Percentiles rank a stretch among this genome's conserved stretches.
phyloP scores from a whole-genome alignment of 129 eudicot genomes.

The Silybum marianum region DNA sequence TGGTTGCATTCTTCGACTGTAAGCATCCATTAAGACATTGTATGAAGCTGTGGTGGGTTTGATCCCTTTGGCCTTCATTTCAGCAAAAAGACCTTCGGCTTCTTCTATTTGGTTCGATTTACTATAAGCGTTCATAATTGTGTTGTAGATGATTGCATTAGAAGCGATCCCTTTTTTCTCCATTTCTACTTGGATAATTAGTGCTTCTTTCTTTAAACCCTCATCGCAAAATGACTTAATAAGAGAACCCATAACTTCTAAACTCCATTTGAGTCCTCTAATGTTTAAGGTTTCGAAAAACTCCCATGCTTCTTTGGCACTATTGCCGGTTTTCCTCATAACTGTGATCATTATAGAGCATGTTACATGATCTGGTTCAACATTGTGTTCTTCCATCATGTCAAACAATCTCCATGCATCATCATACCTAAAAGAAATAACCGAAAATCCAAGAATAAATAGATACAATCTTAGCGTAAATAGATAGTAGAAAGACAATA shows the following conservation, averaged over 20 bases:
- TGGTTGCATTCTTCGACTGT: slow-evolving; percentile 90
- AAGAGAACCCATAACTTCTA: slow-evolving; percentile 78
- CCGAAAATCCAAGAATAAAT: not conserved
- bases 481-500: no score
- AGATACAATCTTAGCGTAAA: not conserved
- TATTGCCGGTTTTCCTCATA: slow-evolving; percentile 72
- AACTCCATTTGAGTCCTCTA: slow-evolving; percentile 79
- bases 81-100: slow-evolving; percentile 90
- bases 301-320: slow-evolving; percentile 89
- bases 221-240: slow-evolving; percentile 85
- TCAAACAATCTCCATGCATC: slow-evolving; percentile 84
- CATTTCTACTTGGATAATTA: slow-evolving; percentile 82
- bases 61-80: slow-evolving; percentile 77
- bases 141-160: slow-evolving; percentile 72
- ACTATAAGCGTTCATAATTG: slow-evolving; percentile 80
- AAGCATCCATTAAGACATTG: slow-evolving; percentile 85
- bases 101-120: slow-evolving; percentile 83
- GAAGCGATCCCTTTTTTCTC: slow-evolving; percentile 90
- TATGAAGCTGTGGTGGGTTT: slow-evolving; percentile 71
- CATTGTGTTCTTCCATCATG: slow-evolving; percentile 54
- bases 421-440: slow-evolving; percentile 55
- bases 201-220: slow-evolving; percentile 88
- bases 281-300: slow-evolving; percentile 65
- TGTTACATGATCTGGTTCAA: slow-evolving; percentile 80
- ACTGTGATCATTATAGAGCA: slow-evolving; percentile 85